Base-by-base conservation (phyloP, 2,329 filamentous ascomycete species). In the Sarocladiaceae sp. region DNA sequence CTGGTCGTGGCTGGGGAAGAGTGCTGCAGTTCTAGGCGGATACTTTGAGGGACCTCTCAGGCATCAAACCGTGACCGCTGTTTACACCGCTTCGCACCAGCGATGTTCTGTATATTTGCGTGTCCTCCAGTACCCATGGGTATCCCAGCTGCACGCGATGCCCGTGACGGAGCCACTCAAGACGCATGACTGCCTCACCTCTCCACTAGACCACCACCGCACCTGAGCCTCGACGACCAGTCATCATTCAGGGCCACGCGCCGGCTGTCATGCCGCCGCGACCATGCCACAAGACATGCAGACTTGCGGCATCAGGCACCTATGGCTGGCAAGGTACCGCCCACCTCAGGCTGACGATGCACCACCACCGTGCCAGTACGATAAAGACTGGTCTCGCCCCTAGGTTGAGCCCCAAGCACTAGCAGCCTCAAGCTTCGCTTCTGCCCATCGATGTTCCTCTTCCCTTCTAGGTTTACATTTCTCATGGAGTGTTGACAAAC, bases 231-330 rank as follows among this genome's bases (percentile, higher is more conserved):
- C 44, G 23, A 48, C 26, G 44, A 33, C 44, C 44, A 48, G 44
- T 48, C 44, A 48, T 17, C 44, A 48, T 48, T 17, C 44, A 48
- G 44, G 44, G 44, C 44, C 44, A 48, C 44, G 44, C 44, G 44
- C 44, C 44, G 37, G 8, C 20, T 23, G 25, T 46, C 40, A 46
- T 46, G 40, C 40, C 12, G 25, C 25, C n/a, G 25, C 28, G 25
- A 29, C 26, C 26, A 48, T 17, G 26, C 44, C 44, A 48, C 44
- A 48, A 48, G 44, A 48, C 44, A 48, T 31, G 25, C n/a, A 31
- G 26, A 33, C 26, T n/a, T 48, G 17, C 40, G 44, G 44, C 44
- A 31, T 48, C 44, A 48, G 44, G 44, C 44, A 48, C 22, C 25
- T 20, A 22, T 22, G 44, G 44, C 44, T 23, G 23, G 44, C 37